phyloP scores from a whole-genome alignment of 176 grass and related monocot species.

The Hordeum marinum region DNA sequence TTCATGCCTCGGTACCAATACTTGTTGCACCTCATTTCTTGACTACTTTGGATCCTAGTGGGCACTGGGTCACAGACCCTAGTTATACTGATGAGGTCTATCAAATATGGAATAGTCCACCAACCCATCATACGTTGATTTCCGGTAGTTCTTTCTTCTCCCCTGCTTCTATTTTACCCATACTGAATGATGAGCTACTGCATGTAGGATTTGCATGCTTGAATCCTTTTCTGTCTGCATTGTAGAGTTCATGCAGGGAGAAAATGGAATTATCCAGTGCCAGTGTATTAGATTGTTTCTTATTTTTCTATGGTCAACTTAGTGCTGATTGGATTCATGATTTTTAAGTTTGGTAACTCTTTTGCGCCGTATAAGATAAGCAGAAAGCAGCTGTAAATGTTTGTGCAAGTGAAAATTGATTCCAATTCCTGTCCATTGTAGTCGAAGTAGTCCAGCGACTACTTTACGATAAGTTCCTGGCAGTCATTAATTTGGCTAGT shows the following conservation, averaged over 20 bases:
- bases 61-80: background rate
- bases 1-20: background rate
- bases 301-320: background rate
- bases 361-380: background rate
- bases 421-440: background rate
- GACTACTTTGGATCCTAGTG: background rate
- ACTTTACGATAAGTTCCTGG: background rate
- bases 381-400: background rate
- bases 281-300: background rate
- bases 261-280: background rate
- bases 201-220: background rate
- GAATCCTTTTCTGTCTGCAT: background rate
- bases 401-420: slow-evolving; percentile 1
- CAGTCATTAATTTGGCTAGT: background rate
- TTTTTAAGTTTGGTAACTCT: background rate
- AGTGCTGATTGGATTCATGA: background rate
- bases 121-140: background rate
- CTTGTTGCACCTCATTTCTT: background rate
- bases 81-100: background rate
- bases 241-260: slow-evolving; percentile 6
- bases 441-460: background rate
- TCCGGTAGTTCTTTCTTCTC: background rate
- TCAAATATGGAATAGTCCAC: background rate
- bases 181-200: background rate
- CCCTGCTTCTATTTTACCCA: background rate